Evolutionary conservation across 768 basidiomycete genomes (phyloP).

Genomic region (Boletus huronensis): DNA sequence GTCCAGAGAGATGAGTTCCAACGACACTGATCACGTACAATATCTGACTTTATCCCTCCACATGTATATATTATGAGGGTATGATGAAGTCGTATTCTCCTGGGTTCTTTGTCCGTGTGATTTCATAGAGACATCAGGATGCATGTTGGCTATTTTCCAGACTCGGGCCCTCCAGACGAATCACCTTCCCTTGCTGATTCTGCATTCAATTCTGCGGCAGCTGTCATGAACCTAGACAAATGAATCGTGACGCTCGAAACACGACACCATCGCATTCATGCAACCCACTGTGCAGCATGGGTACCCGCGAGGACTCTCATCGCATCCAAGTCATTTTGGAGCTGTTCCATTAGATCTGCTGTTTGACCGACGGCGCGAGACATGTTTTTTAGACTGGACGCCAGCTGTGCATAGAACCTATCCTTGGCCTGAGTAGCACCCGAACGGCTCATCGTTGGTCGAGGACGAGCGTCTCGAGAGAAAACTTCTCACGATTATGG

Average conservation of each 20-base stretch:
- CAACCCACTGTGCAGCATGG: constrained; percentile 74
- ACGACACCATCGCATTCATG: not conserved
- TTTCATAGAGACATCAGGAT: not conserved
- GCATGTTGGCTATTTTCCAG: constrained; percentile 7
- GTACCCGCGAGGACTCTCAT: constrained; percentile 77
- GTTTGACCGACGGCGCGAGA: constrained; percentile 67
- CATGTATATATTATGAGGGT: not conserved
- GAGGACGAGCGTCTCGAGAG: not conserved
- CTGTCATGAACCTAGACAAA: constrained; percentile 47
- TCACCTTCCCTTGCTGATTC: constrained; percentile 23
- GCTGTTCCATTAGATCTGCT: constrained; percentile 70
- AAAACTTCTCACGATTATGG: constrained; percentile 13
- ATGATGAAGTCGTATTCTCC: not conserved
- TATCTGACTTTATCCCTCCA: not conserved
- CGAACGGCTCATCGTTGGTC: constrained; percentile 18
- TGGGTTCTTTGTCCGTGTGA: not conserved
- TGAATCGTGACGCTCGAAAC: not conserved
- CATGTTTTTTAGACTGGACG: constrained; percentile 64
- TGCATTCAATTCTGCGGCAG: constrained; percentile 41
- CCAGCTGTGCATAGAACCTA: constrained; percentile 73
- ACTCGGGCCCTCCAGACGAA: not conserved
- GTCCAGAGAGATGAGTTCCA: not conserved
- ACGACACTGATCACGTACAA: not conserved
- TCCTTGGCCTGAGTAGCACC: constrained; percentile 78
- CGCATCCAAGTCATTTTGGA: constrained; percentile 71